A percentile compares a stretch with the other conserved stretches of the same genome.
phyloP scores from a whole-genome alignment of 192 early-diverging fungal species.

The Coemansia sp. region DNA sequence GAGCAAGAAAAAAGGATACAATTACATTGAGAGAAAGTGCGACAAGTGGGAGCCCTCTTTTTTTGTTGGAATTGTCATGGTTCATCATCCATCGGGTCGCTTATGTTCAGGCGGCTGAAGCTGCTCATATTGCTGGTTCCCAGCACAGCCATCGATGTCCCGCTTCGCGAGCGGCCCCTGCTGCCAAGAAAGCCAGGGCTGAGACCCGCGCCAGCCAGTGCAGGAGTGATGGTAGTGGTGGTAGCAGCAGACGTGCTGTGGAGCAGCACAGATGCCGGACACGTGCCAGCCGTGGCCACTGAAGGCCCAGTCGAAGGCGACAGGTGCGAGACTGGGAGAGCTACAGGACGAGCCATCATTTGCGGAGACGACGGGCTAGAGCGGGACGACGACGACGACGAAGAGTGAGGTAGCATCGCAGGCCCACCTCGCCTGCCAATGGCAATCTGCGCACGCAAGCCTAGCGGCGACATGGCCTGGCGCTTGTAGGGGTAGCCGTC shows the following conservation, averaged over 20 bases:
- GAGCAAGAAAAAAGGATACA: neutral
- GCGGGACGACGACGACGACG: conserved; percentile 6
- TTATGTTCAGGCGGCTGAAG: conserved; percentile 51
- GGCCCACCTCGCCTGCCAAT: conserved; percentile 7
- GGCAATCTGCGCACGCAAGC: conserved; percentile 35
- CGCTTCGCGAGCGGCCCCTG: conserved; percentile 38
- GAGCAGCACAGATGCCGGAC: neutral
- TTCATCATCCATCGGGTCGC: conserved; percentile 22
- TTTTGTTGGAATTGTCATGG: neutral
- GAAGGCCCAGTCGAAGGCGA: neutral
- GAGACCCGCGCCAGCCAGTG: neutral
- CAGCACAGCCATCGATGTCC: conserved; percentile 13
- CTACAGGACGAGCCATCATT: conserved; percentile 15
- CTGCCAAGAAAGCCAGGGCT: conserved; percentile 3
- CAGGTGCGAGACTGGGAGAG: conserved; percentile 3
- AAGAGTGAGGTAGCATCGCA: neutral
- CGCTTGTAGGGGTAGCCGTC: conserved; percentile 39
- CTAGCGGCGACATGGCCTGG: conserved; percentile 48
- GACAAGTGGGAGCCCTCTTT: no score
- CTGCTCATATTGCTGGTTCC: conserved; percentile 12
- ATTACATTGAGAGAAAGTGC: neutral
- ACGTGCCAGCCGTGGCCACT: conserved; percentile 10
- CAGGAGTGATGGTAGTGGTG: neutral
- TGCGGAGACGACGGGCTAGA: conserved; percentile 34
- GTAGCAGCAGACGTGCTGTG: neutral